phyloP scores from a whole-genome alignment of 192 early-diverging fungal species.

The Coemansia sp. region DNA sequence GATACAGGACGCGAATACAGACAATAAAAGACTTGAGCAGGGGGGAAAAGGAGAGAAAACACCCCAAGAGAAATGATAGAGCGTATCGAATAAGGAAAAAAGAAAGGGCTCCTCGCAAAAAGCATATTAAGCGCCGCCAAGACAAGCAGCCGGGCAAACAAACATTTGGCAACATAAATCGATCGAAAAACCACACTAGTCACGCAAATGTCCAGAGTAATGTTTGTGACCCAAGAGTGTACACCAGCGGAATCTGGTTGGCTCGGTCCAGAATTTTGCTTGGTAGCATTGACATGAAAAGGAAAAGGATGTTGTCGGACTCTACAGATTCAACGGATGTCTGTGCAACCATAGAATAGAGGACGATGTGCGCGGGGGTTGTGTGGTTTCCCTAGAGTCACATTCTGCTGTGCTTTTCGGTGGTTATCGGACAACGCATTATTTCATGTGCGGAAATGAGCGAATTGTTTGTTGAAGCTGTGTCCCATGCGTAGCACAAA shows the following conservation, averaged over 20 bases:
- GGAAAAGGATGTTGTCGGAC: neutral
- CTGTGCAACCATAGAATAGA: neutral
- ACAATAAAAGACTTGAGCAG: neutral
- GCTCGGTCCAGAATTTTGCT: neutral
- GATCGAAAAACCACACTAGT: neutral
- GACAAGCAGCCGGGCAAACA: neutral
- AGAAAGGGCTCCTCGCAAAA: neutral
- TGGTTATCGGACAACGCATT: neutral
- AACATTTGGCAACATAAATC: too few relatives aligned
- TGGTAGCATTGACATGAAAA: neutral
- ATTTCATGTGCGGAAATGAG: neutral
- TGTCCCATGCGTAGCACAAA: neutral
- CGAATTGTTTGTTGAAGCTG: neutral
- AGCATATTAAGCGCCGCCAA: too few relatives aligned
- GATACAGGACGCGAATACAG: constrained; percentile 5
- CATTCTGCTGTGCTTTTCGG: neutral
- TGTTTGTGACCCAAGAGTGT: neutral
- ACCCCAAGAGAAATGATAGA: too few relatives aligned
- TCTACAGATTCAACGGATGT: neutral
- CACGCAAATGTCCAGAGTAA: neutral
- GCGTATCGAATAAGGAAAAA: too few relatives aligned
- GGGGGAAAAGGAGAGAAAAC: neutral
- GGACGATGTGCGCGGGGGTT: neutral
- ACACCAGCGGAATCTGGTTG: neutral
- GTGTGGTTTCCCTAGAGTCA: neutral